Percentiles rank a stretch among this genome's conserved stretches.
Conservation (phyloP, 1,284 basidiomycete species). For the Heterobasidion annosum region DNA sequence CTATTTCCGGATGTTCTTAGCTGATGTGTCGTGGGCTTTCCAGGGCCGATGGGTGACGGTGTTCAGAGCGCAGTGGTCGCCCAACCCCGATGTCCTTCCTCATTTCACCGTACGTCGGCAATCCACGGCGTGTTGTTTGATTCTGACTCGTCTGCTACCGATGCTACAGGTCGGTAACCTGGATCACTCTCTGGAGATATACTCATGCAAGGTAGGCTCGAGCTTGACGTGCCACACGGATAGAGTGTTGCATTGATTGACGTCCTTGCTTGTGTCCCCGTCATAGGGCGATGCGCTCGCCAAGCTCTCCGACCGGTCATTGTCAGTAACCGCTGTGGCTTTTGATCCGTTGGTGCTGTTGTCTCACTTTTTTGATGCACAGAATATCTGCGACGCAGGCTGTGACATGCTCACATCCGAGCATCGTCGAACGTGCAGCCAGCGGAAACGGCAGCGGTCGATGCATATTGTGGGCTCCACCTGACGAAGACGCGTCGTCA, state of each 20-base stretch:
- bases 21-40: not conserved
- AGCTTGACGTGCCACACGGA: not conserved
- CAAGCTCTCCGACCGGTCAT: constrained; percentile 43
- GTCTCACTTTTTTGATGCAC: not conserved
- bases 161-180: constrained; percentile 59
- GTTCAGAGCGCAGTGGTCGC: constrained; percentile 65
- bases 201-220: constrained; percentile 48
- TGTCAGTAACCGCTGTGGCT: constrained; percentile 26
- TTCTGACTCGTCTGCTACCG: not conserved
- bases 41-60: constrained; percentile 76
- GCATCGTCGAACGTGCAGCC: constrained; percentile 56
- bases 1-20: not conserved
- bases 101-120: constrained; percentile 58
- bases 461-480: constrained; percentile 71
- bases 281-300: constrained; percentile 57
- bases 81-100: constrained; percentile 68
- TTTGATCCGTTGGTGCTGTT: not conserved
- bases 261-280: not conserved
- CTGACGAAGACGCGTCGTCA: constrained; percentile 9
- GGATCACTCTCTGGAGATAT: constrained; percentile 67
- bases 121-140: too few relatives aligned
- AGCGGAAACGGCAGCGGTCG: constrained; percentile 72
- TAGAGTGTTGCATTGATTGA: not conserved
- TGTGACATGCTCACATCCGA: constrained; percentile 80
- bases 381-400: constrained; percentile 76